Percentiles rank a stretch among this genome's conserved stretches.
Conservation (phyloP, 192 early-diverging fungal genomes). For the Backusella morwellensis region DNA sequence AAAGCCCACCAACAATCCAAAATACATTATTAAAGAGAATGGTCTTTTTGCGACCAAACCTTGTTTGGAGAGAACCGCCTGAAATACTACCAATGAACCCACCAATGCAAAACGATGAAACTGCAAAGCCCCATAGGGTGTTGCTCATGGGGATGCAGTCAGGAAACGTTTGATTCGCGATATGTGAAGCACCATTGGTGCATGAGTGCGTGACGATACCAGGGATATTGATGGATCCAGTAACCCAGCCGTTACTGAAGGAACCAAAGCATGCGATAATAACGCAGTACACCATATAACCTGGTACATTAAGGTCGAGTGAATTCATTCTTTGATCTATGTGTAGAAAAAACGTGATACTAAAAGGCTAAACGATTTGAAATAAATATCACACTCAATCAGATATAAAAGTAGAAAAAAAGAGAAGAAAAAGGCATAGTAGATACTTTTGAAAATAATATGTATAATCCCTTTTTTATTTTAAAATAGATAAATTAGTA, state of each 20-base stretch:
- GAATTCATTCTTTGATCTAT: not conserved
- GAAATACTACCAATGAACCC: not conserved
- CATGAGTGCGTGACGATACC: not conserved
- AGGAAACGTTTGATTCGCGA: not conserved
- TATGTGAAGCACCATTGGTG: not conserved
- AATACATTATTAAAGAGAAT: not conserved
- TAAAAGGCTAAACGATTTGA: no score
- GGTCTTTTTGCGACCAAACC: not conserved
- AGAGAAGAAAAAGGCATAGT: no score
- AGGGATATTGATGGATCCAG: not conserved
- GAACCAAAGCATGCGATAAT: not conserved
- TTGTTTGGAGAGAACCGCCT: not conserved
- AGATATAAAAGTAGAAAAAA: no score
- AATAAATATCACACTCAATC: no score
- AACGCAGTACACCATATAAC: not conserved
- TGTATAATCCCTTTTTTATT: no score
- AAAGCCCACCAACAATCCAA: not conserved
- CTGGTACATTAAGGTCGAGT: not conserved
- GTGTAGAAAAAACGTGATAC: not conserved
- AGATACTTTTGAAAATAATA: no score
- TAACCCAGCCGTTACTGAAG: not conserved
- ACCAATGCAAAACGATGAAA: not conserved
- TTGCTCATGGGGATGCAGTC: not conserved
- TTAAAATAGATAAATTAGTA: no score
- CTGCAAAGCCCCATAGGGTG: not conserved